Conservation (phyloP, 352 stramenopile species). For the Phytopythium vexans region DNA sequence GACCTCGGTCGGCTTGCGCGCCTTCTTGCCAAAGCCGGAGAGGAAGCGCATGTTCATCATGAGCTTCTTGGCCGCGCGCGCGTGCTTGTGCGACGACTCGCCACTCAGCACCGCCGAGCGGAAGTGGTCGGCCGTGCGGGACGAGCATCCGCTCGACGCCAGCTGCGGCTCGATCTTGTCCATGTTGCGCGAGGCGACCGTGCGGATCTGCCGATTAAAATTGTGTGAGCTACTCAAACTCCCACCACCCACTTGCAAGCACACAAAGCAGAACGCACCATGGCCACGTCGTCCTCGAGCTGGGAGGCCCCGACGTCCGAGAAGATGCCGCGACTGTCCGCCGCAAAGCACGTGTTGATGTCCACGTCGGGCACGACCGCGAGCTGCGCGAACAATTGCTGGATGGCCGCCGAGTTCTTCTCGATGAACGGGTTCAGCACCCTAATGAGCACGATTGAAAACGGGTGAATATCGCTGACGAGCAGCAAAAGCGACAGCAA, state of each 20-base stretch:
- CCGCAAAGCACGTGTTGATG: constrained; percentile 75
- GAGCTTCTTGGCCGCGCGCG: constrained; percentile 55
- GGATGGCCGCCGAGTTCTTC: constrained; percentile 71
- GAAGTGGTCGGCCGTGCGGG: constrained; percentile 48
- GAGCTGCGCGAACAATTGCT: constrained; percentile 74
- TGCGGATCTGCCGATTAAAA: constrained; percentile 45
- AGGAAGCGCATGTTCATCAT: constrained; percentile 81
- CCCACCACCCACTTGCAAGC: too few relatives aligned
- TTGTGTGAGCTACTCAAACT: neutral
- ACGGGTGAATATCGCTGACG: neutral
- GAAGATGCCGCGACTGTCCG: constrained; percentile 74
- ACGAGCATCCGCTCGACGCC: constrained; percentile 30
- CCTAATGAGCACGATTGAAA: constrained; percentile 21
- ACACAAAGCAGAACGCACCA: constrained; percentile 22
- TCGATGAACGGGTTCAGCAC: constrained; percentile 88
- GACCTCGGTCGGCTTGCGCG: constrained; percentile 34
- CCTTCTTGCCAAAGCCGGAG: constrained; percentile 56
- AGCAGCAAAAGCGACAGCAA: neutral
- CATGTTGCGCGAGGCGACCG: constrained; percentile 70
- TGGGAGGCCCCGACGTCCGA: constrained; percentile 52
- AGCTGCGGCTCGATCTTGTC: constrained; percentile 70
- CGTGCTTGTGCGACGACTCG: constrained; percentile 42
- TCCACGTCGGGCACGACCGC: constrained; percentile 55
- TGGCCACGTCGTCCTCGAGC: constrained; percentile 49
- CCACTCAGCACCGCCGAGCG: constrained; percentile 41